Evolutionary conservation across 345 rosid species (phyloP), one percentile per base, ranked within the genome.

Genomic region (Clausena lansium): DNA sequence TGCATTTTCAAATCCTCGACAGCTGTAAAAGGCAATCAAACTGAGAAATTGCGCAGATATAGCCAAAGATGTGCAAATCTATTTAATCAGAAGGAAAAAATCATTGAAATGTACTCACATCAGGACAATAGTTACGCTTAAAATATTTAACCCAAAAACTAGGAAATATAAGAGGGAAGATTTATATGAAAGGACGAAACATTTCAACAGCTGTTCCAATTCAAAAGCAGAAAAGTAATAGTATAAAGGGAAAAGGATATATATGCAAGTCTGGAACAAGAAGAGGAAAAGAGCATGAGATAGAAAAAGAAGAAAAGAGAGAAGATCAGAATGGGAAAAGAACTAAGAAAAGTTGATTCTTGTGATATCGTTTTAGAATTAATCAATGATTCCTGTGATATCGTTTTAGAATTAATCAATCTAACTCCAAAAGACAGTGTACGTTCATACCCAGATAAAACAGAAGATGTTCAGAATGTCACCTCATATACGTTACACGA

Each of bases 1-100:
- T 79, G 92, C 71, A 62, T 11, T 50, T 73, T 66, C 78, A 83
- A 45, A 77, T 86, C 88, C 84, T 90, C 87, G 65, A 90, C 69
- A 52, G 80, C 98, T 93, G 91, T 80, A 82, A 77, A 52, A 64
- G 30, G 77, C 17, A 71, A 69, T 70, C 70, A 73, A 77, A 79
- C 55, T 41, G 67, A 85, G 74, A 82, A 77, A 71, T 32, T 27
- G 60, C 11, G 17, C n/a, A 41, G 6, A 30, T 60, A 41, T 47
- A 57, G 58, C 55, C 60, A 67, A 3, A 57, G 41, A 50, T 14
- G 27, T 38, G 27, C 1, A 38, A 27, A 64, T 41, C 20, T 73
- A 6, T 39, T 65, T 20, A 20, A 59, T 36, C 65, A 50, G 15
- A 20, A 19, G 33, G 25, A 30, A 19, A 71, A 25, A 30, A 41